phyloP scores from a whole-genome alignment of 352 stramenopile species.

The Phytophthora niederhauseri region DNA sequence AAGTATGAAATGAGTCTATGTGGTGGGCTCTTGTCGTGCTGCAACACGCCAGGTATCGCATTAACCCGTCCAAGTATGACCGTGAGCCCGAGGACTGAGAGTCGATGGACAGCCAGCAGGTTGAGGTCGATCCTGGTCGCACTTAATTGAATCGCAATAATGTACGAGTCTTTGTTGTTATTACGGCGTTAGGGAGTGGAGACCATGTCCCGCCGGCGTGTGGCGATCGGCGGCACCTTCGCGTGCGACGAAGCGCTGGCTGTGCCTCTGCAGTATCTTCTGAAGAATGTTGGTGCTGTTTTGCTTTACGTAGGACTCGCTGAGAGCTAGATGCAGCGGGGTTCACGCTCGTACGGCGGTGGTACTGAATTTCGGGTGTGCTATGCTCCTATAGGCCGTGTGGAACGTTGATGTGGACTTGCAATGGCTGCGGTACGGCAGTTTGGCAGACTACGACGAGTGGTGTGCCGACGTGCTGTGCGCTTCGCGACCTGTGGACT shows the following conservation, averaged over 20 bases:
- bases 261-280: conserved; percentile 53
- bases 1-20: conserved; percentile 73
- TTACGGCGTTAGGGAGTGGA: conserved; percentile 8
- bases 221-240: conserved; percentile 63
- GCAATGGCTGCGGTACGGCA: conserved; percentile 68
- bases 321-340: conserved; percentile 5
- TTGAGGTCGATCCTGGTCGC: conserved; percentile 16
- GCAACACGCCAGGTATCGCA: conserved; percentile 63
- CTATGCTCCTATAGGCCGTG: conserved; percentile 32
- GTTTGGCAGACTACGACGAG: conserved; percentile 37
- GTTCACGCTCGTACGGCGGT: neutral
- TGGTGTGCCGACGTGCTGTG: conserved; percentile 33
- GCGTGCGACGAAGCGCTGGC: conserved; percentile 63
- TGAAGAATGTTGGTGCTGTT: conserved; percentile 48
- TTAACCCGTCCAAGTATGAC: conserved; percentile 76
- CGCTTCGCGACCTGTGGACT: conserved; percentile 24
- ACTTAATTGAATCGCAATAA: conserved; percentile 32
- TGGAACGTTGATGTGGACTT: conserved; percentile 34
- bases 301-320: conserved; percentile 3
- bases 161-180: conserved; percentile 21
- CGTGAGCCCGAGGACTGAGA: conserved; percentile 50
- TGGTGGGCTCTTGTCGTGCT: neutral
- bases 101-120: neutral
- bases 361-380: neutral
- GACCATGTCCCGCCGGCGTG: conserved; percentile 25